Percentiles rank a stretch among this genome's conserved stretches.
These are phyloP conservation scores for Porodaedalea pini DNA, from an alignment of 1,284 basidiomycete species.

Conservation along the genomic window DNA sequence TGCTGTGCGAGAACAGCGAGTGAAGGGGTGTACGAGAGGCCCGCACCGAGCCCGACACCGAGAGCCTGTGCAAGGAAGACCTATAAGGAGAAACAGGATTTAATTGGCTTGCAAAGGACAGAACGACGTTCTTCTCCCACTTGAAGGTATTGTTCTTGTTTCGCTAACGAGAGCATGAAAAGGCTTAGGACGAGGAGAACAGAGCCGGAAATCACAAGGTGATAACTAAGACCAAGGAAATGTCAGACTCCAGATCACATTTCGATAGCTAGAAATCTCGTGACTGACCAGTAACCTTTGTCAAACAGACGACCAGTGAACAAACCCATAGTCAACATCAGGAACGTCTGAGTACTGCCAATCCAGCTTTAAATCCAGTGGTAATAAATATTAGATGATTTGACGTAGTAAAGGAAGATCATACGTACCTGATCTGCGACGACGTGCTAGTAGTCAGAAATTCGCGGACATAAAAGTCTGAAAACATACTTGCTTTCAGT, in stretches of 20 bases:
- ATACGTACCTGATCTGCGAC: slow-evolving; percentile 17
- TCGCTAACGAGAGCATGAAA: slow-evolving; percentile 42
- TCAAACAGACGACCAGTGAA: slow-evolving; percentile 18
- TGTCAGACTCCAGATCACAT: neutral
- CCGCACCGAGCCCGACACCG: slow-evolving; percentile 23
- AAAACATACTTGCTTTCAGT: neutral
- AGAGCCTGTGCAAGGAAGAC: slow-evolving; percentile 25
- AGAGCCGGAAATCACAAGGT: slow-evolving; percentile 37
- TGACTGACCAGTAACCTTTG: slow-evolving; percentile 18
- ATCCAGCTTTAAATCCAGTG: slow-evolving; percentile 12
- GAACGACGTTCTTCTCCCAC: slow-evolving; percentile 26
- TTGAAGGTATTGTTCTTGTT: slow-evolving; percentile 42
- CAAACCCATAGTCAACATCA: slow-evolving; percentile 14
- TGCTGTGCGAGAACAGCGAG: slow-evolving; percentile 25
- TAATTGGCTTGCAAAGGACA: slow-evolving; percentile 36
- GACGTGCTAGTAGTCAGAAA: slow-evolving; percentile 9
- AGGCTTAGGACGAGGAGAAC: slow-evolving; percentile 38
- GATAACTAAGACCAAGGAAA: slow-evolving; percentile 31
- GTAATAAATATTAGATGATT: neutral
- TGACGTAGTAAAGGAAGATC: neutral
- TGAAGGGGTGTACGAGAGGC: slow-evolving; percentile 22
- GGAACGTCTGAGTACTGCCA: slow-evolving; percentile 16
- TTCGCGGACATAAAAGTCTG: slow-evolving; percentile 19
- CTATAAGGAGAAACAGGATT: slow-evolving; percentile 26
- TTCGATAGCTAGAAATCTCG: neutral